A percentile compares a stretch with the other conserved stretches of the same genome.
Conservation (phyloP, 495 filamentous ascomycete species). For the Aspergillus egyptiacus region DNA sequence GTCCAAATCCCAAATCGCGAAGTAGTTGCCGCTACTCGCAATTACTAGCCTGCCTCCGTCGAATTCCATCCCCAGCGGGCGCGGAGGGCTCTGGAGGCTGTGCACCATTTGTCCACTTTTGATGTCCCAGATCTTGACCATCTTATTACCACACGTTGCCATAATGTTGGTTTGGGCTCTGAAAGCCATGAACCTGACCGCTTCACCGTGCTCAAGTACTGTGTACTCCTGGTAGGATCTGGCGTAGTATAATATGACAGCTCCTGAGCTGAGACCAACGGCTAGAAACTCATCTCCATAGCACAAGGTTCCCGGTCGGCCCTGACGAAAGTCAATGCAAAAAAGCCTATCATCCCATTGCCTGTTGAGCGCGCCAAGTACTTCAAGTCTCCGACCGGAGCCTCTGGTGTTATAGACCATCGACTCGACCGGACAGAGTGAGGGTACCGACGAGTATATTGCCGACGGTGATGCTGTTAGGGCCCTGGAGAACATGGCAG, state of each 20-base stretch:
- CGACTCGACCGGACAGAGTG: slow-evolving; percentile 32
- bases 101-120: background rate
- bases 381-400: background rate
- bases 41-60: background rate
- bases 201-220: background rate
- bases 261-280: background rate
- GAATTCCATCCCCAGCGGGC: background rate
- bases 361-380: background rate
- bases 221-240: background rate
- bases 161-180: background rate
- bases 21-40: background rate
- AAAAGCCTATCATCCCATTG: slow-evolving; percentile 30
- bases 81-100: background rate
- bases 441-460: background rate
- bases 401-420: slow-evolving; percentile 16
- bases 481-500: background rate
- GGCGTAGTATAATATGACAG: slow-evolving; percentile 1
- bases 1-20: background rate
- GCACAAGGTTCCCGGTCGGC: slow-evolving; percentile 20
- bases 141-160: background rate
- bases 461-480: background rate
- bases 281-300: slow-evolving; percentile 9
- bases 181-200: background rate
- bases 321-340: slow-evolving; percentile 18
- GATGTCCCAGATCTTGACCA: background rate